Conservation (phyloP, 225 moss, liverwort and hornwort species). For the Pleurozium schreberi region DNA sequence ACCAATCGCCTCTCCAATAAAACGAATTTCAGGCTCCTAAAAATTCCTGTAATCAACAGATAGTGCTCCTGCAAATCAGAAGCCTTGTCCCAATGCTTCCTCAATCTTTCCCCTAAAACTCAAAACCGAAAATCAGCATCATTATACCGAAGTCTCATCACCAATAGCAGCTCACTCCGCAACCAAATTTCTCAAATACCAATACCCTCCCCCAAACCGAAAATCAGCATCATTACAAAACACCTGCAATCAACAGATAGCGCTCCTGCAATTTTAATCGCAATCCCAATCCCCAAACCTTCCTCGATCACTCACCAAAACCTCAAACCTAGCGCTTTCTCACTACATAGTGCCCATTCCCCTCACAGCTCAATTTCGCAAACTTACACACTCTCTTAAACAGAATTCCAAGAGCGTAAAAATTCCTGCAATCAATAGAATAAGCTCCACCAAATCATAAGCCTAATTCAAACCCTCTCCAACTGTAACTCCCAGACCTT, state of each 20-base stretch:
- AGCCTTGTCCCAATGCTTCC: background rate
- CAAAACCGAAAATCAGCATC: too few relatives aligned
- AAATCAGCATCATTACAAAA: background rate
- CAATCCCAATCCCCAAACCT: background rate
- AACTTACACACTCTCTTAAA: background rate
- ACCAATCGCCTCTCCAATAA: background rate
- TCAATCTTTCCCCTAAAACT: background rate
- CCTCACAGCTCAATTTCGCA: background rate
- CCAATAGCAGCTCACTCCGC: constrained; percentile 1
- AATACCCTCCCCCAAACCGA: background rate
- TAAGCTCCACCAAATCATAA: background rate
- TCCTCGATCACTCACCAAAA: background rate
- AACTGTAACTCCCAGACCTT: background rate
- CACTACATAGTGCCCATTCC: background rate
- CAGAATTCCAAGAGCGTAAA: background rate
- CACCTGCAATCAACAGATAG: background rate
- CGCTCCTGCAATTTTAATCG: background rate
- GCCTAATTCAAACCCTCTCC: background rate
- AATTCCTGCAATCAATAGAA: background rate
- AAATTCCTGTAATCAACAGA: background rate
- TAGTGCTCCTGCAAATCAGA: background rate
- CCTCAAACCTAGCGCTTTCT: background rate
- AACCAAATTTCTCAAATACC: background rate
- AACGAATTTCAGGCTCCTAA: background rate
- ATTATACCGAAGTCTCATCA: background rate